Evolutionary conservation across 2,329 filamentous ascomycete genomes (phyloP), one percentile per base, ranked within the genome.

Genomic region (Pseudogymnoascus pannorum): DNA sequence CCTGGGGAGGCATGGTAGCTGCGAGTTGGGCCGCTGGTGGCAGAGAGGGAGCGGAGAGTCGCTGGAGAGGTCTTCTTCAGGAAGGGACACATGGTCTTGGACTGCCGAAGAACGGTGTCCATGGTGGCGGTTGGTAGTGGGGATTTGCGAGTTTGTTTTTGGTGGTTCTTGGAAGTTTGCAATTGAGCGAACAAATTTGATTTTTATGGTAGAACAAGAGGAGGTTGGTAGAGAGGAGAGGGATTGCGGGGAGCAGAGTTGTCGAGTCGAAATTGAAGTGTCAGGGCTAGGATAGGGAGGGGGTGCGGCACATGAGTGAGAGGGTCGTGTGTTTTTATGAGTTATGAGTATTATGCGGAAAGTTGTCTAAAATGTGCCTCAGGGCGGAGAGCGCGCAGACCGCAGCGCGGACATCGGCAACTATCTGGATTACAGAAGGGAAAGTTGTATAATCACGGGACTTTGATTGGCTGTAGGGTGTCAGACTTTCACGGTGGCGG

Each of bases 11-110:
- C 70, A 35, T 69, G 66, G 60, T 71, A 81, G 74, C 85, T 83
- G 68, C 79, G 82, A 72, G 77, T 84, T 72, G 77, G 86, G 76
- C 78, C 86, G 60, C 89, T 82, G 63, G 88, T 91, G 29, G 54
- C 54, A 57, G 89, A 95, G 72, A 99, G 84, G 63, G 92, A 89
- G 69, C 94, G 92, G 66, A 99, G 86, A 61, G 92, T 92, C 69
- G 92, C 88, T 68, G 93, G 91, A 36, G 92, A 93, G 35, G 94
- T 93, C 78, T 92, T 91, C 81, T 92, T 93, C 76, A 99, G 81
- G 79, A 99, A 99, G 61, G 94, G 94, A 79, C 94, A 99, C 87
- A 99, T 89, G 74, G 89, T 86, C 82, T 92, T 92, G 75, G 92
- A 97, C 78, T 97, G 92, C 76, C 91, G 91, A 71, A 97, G 86